These are phyloP conservation scores for Xylariaceae sp. DNA, from an alignment of 2,329 filamentous ascomycete genomes.

Conservation along the genomic window DNA sequence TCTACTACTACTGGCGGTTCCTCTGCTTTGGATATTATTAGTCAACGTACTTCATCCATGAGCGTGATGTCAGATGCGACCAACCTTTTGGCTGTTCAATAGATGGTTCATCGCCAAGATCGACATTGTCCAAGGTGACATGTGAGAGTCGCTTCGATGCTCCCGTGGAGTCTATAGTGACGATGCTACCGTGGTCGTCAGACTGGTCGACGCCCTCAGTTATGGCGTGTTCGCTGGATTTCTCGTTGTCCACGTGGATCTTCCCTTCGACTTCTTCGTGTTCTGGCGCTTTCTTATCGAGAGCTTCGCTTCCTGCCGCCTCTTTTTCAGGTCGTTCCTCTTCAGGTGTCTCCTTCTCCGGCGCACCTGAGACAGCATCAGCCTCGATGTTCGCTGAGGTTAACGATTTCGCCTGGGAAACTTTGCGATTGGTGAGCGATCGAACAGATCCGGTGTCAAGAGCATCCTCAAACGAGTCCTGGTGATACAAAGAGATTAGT, in stretches of 20 bases:
- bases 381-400: slow-evolving; percentile 26
- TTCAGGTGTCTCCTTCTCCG: slow-evolving; percentile 4
- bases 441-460: slow-evolving; percentile 59
- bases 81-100: slow-evolving; percentile 26
- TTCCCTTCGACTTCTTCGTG: too few relatives aligned
- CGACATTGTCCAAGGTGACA: slow-evolving; percentile 55
- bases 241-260: slow-evolving; percentile 20
- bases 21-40: slow-evolving; percentile 25
- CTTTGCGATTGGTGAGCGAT: slow-evolving; percentile 53
- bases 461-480: slow-evolving; percentile 84
- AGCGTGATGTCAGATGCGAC: slow-evolving; percentile 3
- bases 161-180: slow-evolving; percentile 33
- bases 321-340: too few relatives aligned
- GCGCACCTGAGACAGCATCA: slow-evolving; percentile 17
- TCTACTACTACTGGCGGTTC: slow-evolving; percentile 28
- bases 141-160: slow-evolving; percentile 42
- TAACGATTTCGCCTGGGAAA: slow-evolving; percentile 33
- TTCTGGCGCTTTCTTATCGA: too few relatives aligned
- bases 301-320: too few relatives aligned
- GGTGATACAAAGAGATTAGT: slow-evolving; percentile 17
- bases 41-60: background rate
- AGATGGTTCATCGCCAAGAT: slow-evolving; percentile 55
- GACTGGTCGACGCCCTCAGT: slow-evolving; percentile 16
- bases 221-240: slow-evolving; percentile 21
- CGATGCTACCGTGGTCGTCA: slow-evolving; percentile 16